Evolutionary conservation across 345 rosid species (phyloP).

Genomic region (Dipteronia dyeriana): DNA sequence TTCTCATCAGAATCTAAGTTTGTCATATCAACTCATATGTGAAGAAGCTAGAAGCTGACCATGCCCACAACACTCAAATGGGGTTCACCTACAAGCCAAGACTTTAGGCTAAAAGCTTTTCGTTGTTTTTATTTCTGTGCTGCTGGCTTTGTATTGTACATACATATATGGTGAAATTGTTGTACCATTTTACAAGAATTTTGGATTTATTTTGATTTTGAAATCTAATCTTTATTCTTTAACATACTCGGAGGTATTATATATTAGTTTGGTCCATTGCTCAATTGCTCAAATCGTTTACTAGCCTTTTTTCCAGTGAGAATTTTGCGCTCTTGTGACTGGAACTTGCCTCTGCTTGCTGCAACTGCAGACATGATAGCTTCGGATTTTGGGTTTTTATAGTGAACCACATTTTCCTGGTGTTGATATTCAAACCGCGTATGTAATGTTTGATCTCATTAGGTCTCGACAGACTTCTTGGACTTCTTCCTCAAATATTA

Average conservation of each 20-base stretch:
- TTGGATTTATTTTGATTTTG: background rate
- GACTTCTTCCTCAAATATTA: background rate
- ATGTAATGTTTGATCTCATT: too few species aligned
- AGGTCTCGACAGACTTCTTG: too few species aligned
- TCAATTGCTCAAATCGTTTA: background rate
- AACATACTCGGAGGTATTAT: background rate
- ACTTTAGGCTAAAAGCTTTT: too few species aligned
- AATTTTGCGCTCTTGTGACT: background rate
- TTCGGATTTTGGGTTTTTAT: too few species aligned
- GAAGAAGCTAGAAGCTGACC: slow-evolving; percentile 8
- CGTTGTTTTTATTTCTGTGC: background rate
- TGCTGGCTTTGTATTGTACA: too few species aligned
- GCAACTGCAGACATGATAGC: background rate
- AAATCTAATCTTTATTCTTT: background rate
- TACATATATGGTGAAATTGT: too few species aligned
- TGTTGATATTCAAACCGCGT: too few species aligned
- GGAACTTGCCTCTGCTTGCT: background rate
- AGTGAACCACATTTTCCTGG: too few species aligned
- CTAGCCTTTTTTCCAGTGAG: background rate
- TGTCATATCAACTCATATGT: slow-evolving; percentile 22
- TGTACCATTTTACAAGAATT: background rate
- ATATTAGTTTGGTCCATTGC: slow-evolving; percentile 8
- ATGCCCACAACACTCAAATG: slow-evolving; percentile 13
- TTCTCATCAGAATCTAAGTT: slow-evolving; percentile 1
- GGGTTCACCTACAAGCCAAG: slow-evolving; percentile 16